These are phyloP conservation scores for Oenanthe sinensis DNA, from an alignment of 129 eudicot genomes.

Conservation along the genomic window DNA sequence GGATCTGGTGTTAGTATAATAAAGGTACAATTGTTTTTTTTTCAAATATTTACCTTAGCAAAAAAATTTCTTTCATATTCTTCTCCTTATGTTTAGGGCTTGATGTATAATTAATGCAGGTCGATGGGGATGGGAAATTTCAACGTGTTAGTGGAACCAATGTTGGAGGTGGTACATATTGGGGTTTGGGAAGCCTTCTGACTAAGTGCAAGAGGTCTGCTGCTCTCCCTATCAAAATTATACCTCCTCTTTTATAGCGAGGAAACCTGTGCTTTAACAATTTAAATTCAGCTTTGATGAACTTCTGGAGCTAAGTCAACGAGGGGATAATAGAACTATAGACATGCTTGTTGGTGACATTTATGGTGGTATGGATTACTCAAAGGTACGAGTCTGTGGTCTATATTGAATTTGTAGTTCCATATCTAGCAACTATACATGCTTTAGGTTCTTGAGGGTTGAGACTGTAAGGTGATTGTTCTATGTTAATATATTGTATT, in stretches of 20 bases:
- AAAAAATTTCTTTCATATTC: background rate
- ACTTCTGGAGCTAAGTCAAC: conserved; percentile 80
- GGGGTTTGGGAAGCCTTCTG: conserved; percentile 87
- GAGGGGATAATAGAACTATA: conserved; percentile 80
- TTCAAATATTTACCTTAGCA: background rate
- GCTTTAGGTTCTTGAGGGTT: conserved; percentile 7
- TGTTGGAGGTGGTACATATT: conserved; percentile 98
- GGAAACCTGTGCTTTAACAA: background rate
- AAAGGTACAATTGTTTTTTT: conserved; percentile 42
- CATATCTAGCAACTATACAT: background rate
- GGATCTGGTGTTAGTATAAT: too few species aligned
- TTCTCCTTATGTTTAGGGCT: background rate
- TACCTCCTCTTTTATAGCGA: conserved; percentile 6
- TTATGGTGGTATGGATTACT: conserved; percentile 95
- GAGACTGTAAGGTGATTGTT: background rate
- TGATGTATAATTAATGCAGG: conserved; percentile 35
- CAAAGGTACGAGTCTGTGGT: conserved; percentile 45
- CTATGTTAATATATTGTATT: background rate
- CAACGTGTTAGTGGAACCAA: conserved; percentile 96
- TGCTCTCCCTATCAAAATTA: conserved; percentile 12
- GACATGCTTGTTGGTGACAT: conserved; percentile 98
- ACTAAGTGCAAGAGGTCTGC: conserved; percentile 89
- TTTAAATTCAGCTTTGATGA: conserved; percentile 65
- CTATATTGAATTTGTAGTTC: background rate
- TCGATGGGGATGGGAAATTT: conserved; percentile 89